Conservation (phyloP, 1,284 basidiomycete genomes). For the Puccinia horiana region DNA sequence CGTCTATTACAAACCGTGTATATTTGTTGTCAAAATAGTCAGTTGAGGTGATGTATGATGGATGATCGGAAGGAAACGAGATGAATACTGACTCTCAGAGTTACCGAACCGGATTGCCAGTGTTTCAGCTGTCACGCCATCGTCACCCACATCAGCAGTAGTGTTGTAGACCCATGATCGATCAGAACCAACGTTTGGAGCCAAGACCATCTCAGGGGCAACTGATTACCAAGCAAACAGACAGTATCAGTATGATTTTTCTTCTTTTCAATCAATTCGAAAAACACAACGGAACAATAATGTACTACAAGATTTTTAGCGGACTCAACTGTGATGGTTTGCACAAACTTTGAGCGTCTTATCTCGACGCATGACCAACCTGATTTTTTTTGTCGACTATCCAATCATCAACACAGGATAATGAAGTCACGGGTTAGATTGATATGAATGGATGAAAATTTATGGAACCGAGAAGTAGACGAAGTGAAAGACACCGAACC, state of each 20-base stretch:
- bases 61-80: background rate
- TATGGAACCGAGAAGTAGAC: background rate
- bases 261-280: background rate
- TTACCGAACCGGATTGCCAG: constrained; percentile 98
- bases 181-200: constrained; percentile 98
- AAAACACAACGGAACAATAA: background rate
- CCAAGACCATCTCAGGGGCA: constrained; percentile 84
- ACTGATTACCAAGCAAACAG: constrained; percentile 63
- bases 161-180: constrained; percentile 99
- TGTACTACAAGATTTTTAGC: background rate
- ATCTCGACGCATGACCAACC: constrained; percentile 98
- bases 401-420: background rate
- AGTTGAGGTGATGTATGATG: background rate
- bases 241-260: background rate
- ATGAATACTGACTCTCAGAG: constrained; percentile 78
- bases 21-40: background rate
- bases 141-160: constrained; percentile 82
- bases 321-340: constrained; percentile 79
- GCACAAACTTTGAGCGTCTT: constrained; percentile 99
- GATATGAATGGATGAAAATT: background rate
- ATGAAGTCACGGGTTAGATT: background rate
- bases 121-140: constrained; percentile 84
- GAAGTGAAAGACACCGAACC: constrained; percentile 54
- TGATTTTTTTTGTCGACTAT: constrained; percentile 76
- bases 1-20: constrained; percentile 66